A percentile compares a stretch with the other conserved stretches of the same genome.
Evolutionary conservation across 768 basidiomycete genomes (phyloP).

Genomic region (Termitomyces sp.): DNA sequence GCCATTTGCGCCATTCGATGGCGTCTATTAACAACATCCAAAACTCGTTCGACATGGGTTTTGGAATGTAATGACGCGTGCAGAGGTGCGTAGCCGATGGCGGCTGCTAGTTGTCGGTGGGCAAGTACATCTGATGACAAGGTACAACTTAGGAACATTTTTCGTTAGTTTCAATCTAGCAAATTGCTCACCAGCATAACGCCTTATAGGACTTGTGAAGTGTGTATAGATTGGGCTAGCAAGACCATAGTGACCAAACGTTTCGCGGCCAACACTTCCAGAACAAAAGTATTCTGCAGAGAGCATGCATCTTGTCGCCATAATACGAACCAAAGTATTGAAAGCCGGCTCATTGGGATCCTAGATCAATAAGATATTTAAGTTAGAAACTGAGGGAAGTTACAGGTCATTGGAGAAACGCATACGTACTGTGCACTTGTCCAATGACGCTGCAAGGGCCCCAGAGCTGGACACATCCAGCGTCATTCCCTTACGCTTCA

Average conservation of each 20-base stretch:
- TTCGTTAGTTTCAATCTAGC: background rate
- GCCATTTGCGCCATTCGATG: slow-evolving; percentile 99
- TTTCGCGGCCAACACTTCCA: slow-evolving; percentile 86
- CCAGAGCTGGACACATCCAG: slow-evolving; percentile 91
- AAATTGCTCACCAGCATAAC: slow-evolving; percentile 76
- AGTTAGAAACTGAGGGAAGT: background rate
- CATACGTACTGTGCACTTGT: slow-evolving; percentile 73
- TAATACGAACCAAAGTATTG: slow-evolving; percentile 96
- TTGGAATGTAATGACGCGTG: slow-evolving; percentile 89
- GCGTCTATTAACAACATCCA: slow-evolving; percentile 84
- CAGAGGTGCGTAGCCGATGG: slow-evolving; percentile 78
- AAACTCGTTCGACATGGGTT: slow-evolving; percentile 76
- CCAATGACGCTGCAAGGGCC: slow-evolving; percentile 82
- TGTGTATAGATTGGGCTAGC: slow-evolving; percentile 97
- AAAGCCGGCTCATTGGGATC: slow-evolving; percentile 83
- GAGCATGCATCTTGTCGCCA: slow-evolving; percentile 98
- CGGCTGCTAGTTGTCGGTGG: slow-evolving; percentile 89
- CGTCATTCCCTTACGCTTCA: slow-evolving; percentile 76
- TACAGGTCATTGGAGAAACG: background rate
- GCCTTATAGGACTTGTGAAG: slow-evolving; percentile 95
- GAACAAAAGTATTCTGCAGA: slow-evolving; percentile 98
- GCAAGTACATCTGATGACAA: slow-evolving; percentile 82
- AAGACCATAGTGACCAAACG: slow-evolving; percentile 97
- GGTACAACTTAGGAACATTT: background rate
- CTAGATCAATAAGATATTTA: slow-evolving; percentile 32